Conservation (phyloP, 2,329 filamentous ascomycete species). For the Aspergillus pseudonomiae region DNA sequence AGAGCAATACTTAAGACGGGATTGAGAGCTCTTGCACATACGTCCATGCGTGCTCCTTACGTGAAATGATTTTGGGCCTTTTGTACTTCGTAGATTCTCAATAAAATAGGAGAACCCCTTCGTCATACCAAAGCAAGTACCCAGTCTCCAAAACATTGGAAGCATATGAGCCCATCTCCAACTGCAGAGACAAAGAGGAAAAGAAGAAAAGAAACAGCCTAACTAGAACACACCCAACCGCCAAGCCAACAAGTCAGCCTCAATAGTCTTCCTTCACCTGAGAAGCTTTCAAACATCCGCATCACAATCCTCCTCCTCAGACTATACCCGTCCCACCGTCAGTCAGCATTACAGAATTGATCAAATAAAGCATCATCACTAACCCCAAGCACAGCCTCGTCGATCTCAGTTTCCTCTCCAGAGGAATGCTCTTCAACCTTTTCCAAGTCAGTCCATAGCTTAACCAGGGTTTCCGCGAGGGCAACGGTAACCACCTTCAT, state of each 20-base stretch:
- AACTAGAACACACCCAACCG: not conserved
- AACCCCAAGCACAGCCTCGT: constrained; percentile 5
- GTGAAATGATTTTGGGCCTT: not conserved
- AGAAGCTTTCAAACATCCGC: not conserved
- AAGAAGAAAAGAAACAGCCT: not conserved
- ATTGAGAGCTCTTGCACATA: not conserved
- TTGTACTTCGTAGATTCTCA: not conserved
- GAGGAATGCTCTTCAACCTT: constrained; percentile 4
- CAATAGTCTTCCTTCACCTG: not conserved
- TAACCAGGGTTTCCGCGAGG: constrained; percentile 14
- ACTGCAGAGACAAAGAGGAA: not conserved
- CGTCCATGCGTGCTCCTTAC: not conserved
- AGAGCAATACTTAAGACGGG: not conserved
- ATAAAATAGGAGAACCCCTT: not conserved
- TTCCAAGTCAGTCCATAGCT: not conserved
- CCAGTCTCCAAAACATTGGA: not conserved
- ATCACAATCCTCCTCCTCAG: not conserved
- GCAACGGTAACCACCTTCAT: constrained; percentile 7
- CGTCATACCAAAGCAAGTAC: not conserved
- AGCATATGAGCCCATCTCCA: not conserved
- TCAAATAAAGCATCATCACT: not conserved
- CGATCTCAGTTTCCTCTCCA: constrained; percentile 1
- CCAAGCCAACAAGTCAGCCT: not conserved
- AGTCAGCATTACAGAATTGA: not conserved
- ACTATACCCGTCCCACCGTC: constrained; percentile 1